Evolutionary conservation across 176 grass and related monocot genomes (phyloP), one percentile per base, ranked within the genome.

Genomic region (Oryza coarctata): DNA sequence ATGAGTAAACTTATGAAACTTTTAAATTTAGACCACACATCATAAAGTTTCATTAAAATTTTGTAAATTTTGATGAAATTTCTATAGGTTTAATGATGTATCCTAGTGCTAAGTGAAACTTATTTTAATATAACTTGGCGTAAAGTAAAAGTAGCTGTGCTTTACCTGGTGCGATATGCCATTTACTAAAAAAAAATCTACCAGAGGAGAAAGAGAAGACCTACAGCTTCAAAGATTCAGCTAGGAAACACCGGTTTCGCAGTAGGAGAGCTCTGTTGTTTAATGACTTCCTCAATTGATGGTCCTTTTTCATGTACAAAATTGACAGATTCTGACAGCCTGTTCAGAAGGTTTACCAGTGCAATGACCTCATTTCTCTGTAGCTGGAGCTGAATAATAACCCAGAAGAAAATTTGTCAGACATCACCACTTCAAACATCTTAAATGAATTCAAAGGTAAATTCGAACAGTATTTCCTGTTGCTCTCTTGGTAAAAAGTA

Each of bases 321-420:
- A 44, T 95, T 95, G 20, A 95, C 91, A 63, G 96, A 99, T 83
- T 95, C 93, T 13, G 96, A 99, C 68, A 99, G 85, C 63, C 96
- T 88, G 62, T 99, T 95, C 50, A 95, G 83, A 83, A 99, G 93
- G 82, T 99, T 99, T 40, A 95, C 78, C 35, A 99, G 63, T 26
- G 91, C 93, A 50, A 99, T 99, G 33, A 95, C 96, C 87, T 99
- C 96, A 80, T 99, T 99, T 77, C 89, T 68, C 88, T 99, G 96
- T 73, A 99, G 93, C 84, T 99, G 96, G 69, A 99, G 71, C 91
- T 99, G 83, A 44, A 82, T 5, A 63, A 67, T 58, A 20, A 78
- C 43, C 71, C 79, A 68, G 10, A 82, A 80, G 63, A 77, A 5
- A 43, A n/a, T 27, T 80, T 35, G 26, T 78, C 33, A 92, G 65